A percentile compares a stretch with the other conserved stretches of the same genome.
phyloP scores from a whole-genome alignment of 176 grass and related monocot species.

The Urochloa ruziziensis region DNA sequence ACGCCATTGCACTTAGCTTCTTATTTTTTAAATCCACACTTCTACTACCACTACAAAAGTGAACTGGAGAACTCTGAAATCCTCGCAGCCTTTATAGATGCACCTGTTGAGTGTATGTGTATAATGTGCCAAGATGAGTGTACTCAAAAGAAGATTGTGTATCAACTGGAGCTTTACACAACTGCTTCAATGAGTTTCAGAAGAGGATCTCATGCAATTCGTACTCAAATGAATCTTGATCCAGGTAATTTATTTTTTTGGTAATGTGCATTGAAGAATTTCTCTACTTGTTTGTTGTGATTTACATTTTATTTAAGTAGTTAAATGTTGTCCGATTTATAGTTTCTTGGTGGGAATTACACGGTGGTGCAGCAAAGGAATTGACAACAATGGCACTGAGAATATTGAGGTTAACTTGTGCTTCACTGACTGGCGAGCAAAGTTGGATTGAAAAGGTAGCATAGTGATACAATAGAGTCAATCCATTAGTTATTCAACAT shows the following conservation, averaged over 20 bases:
- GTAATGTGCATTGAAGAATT: too few relatives aligned
- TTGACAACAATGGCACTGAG: constrained; percentile 25
- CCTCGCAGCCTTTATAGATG: background rate
- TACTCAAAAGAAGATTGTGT: background rate
- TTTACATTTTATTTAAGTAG: too few relatives aligned
- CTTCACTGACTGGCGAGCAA: background rate
- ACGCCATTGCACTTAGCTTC: constrained; percentile 1
- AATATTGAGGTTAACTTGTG: constrained; percentile 21
- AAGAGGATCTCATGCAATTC: background rate
- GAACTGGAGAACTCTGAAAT: constrained; percentile 7
- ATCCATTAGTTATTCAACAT: background rate
- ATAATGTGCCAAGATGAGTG: constrained; percentile 4
- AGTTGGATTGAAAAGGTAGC: constrained; percentile 24
- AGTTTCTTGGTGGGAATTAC: constrained; percentile 8
- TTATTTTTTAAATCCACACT: constrained; percentile 7
- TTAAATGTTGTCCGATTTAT: background rate
- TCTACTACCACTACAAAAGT: constrained; percentile 17
- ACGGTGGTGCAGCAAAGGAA: background rate
- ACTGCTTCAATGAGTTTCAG: background rate
- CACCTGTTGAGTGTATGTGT: background rate
- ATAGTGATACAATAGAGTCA: background rate
- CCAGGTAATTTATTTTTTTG: constrained; percentile 5
- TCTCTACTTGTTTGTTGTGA: background rate
- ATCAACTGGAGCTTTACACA: constrained; percentile 7
- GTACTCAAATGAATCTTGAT: background rate